These are phyloP conservation scores for Phellopilus nigrolimitatus DNA, from an alignment of 1,284 basidiomycete species.

Conservation along the genomic window DNA sequence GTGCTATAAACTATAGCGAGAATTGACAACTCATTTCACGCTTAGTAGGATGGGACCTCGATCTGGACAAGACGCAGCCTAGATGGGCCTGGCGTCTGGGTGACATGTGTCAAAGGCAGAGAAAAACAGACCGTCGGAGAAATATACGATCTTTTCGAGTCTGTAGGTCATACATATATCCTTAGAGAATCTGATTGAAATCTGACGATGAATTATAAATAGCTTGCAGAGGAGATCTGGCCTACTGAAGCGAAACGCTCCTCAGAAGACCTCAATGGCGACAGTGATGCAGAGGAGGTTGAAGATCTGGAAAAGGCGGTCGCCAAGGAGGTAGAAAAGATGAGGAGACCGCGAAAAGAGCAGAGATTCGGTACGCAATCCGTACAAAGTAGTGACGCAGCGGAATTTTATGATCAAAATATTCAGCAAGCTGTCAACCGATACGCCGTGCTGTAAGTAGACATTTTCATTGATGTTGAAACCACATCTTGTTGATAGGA, in stretches of 20 bases:
- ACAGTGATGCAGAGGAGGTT: constrained; percentile 26
- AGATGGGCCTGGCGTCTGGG: constrained; percentile 78
- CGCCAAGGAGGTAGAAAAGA: constrained; percentile 60
- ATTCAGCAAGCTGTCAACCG: constrained; percentile 65
- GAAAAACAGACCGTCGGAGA: constrained; percentile 73
- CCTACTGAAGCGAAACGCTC: constrained; percentile 33
- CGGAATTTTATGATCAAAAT: constrained; percentile 14
- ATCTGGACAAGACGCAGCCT: constrained; percentile 33
- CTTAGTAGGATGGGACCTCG: constrained; percentile 18
- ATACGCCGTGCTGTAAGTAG: constrained; percentile 66
- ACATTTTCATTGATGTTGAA: background rate
- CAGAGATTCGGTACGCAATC: constrained; percentile 56
- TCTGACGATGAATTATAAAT: constrained; percentile 7
- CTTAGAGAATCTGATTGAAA: background rate
- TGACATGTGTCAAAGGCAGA: constrained; percentile 75
- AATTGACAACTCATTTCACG: background rate
- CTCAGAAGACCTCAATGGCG: constrained; percentile 31
- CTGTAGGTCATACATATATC: constrained; percentile 41
- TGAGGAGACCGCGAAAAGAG: constrained; percentile 61
- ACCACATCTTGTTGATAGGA: background rate
- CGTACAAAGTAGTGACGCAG: constrained; percentile 1
- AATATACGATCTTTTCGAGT: constrained; percentile 71
- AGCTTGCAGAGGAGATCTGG: constrained; percentile 72
- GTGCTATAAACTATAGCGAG: background rate
- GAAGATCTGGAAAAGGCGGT: constrained; percentile 65